phyloP scores from a whole-genome alignment of 352 stramenopile genomes.

The Phytopythium cucurbitacearum region DNA sequence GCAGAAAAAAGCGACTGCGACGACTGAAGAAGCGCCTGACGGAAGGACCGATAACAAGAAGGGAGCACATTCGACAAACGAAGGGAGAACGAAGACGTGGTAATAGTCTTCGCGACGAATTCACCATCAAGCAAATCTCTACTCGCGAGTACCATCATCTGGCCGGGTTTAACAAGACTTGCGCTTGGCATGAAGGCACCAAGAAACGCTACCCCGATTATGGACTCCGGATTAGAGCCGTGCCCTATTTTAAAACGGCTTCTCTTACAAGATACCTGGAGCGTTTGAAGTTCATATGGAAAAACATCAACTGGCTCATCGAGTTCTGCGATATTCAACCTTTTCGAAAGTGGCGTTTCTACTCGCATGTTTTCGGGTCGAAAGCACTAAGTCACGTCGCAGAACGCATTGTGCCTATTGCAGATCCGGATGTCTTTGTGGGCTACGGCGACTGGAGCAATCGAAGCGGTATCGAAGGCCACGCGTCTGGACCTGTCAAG shows the following conservation, averaged over 20 bases:
- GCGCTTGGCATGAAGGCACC: background rate
- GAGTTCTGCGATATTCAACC: background rate
- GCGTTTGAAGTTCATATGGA: background rate
- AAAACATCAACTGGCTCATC: background rate
- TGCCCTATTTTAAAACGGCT: background rate
- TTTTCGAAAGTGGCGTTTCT: too few species aligned
- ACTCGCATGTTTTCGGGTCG: too few species aligned
- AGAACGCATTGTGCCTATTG: too few species aligned
- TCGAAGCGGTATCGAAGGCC: too few species aligned
- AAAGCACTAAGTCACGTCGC: too few species aligned
- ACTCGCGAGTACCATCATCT: slow-evolving; percentile 1
- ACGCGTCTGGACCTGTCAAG: too few species aligned
- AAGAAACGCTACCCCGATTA: background rate
- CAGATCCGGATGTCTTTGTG: too few species aligned
- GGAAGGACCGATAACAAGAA: background rate
- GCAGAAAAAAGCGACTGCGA: background rate
- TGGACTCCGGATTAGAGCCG: background rate
- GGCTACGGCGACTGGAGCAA: too few species aligned
- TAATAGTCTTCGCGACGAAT: background rate
- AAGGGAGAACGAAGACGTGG: too few species aligned
- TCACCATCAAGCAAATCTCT: background rate
- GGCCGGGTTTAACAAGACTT: background rate
- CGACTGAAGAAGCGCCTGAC: background rate
- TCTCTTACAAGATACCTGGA: background rate
- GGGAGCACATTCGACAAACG: background rate